These are phyloP conservation scores for Pisolithus microcarpus DNA, from an alignment of 768 basidiomycete species.

Conservation along the genomic window DNA sequence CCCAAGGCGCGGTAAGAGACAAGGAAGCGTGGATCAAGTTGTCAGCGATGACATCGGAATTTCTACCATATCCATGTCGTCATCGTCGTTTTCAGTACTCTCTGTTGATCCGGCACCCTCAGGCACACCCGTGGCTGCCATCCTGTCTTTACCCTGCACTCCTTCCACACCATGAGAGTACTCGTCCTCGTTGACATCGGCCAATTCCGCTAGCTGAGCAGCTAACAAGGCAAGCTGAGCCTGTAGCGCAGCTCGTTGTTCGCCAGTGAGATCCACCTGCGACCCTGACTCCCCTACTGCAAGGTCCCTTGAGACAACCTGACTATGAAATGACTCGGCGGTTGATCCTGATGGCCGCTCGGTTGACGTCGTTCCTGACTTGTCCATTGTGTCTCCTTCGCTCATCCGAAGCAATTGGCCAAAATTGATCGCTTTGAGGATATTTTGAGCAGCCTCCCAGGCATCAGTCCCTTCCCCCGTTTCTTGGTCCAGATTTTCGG, in stretches of 20 bases:
- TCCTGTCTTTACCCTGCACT: not conserved
- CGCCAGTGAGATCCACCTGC: constrained; percentile 27
- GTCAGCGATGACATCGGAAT: constrained; percentile 14
- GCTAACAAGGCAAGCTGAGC: constrained; percentile 68
- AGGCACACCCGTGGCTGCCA: not conserved
- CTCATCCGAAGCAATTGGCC: constrained; percentile 42
- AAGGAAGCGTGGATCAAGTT: constrained; percentile 6
- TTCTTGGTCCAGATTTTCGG: constrained; percentile 21
- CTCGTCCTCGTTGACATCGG: constrained; percentile 33
- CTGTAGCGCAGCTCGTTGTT: constrained; percentile 60
- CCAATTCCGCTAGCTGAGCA: constrained; percentile 64
- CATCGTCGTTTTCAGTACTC: constrained; percentile 9
- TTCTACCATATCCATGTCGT: constrained; percentile 25
- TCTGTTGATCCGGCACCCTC: constrained; percentile 6
- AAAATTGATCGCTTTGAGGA: constrained; percentile 72
- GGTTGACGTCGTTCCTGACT: constrained; percentile 4
- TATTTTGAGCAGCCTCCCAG: constrained; percentile 73
- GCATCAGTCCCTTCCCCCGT: constrained; percentile 47
- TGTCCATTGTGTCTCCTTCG: constrained; percentile 17
- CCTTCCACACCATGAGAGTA: constrained; percentile 22
- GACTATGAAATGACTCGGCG: constrained; percentile 2
- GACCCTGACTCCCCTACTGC: constrained; percentile 4
- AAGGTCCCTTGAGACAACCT: not conserved
- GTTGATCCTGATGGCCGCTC: not conserved
- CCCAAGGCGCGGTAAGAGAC: not conserved